Conservation (phyloP, 495 filamentous ascomycete genomes). For the Glonium stellatum region DNA sequence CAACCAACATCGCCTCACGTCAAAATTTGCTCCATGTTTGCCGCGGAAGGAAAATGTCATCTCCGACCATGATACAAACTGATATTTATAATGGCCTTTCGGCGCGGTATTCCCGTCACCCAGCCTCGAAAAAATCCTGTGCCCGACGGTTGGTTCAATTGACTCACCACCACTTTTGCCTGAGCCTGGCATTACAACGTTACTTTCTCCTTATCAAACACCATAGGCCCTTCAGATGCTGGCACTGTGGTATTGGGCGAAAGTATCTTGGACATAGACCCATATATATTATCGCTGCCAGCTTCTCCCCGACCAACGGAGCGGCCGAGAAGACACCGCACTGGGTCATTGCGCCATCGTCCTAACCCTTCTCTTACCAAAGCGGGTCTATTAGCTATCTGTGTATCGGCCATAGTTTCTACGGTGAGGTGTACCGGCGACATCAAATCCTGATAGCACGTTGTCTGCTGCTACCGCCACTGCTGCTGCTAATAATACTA, state of each 20-base stretch:
- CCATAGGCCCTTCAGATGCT: background rate
- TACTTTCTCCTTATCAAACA: too few species aligned
- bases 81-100: background rate
- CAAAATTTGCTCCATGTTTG: background rate
- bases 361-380: background rate
- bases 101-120: too few species aligned
- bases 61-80: too few species aligned
- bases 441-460: background rate
- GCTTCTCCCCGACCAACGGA: background rate
- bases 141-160: background rate
- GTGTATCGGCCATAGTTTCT: background rate
- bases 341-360: background rate
- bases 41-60: too few species aligned
- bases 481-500: background rate
- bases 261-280: background rate
- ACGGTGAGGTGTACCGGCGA: background rate
- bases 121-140: too few species aligned
- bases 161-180: background rate
- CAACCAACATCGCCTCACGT: background rate
- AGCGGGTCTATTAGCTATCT: background rate
- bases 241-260: background rate
- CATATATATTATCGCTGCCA: background rate
- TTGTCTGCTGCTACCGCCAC: background rate
- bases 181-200: background rate
- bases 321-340: background rate